Evolutionary conservation across 2,329 filamentous ascomycete species (phyloP).

Genomic region (Apiospora hydei): DNA sequence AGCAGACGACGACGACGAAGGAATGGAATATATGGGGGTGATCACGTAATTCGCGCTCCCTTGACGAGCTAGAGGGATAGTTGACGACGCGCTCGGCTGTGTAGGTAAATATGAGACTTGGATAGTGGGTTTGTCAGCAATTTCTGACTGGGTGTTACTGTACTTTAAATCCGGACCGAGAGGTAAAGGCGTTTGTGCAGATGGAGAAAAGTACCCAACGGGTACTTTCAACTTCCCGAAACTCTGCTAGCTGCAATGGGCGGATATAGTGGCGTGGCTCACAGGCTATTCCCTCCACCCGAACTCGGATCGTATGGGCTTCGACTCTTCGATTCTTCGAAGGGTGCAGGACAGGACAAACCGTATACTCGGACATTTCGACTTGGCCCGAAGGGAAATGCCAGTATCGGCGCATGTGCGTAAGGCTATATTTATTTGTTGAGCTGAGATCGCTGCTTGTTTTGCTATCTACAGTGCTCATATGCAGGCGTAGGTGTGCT

Average conservation of each 20-base stretch:
- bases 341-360: neutral
- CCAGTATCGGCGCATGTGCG: neutral
- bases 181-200: neutral
- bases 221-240: slow-evolving; percentile 13
- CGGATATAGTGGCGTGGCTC: neutral
- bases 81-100: slow-evolving; percentile 12
- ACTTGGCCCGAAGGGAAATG: neutral
- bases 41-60: slow-evolving; percentile 19
- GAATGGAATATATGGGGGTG: slow-evolving; percentile 12
- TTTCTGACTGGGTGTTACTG: slow-evolving; percentile 16
- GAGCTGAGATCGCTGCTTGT: neutral
- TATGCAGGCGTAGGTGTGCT: neutral
- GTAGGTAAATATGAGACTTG: slow-evolving; percentile 15
- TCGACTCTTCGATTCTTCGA: neutral
- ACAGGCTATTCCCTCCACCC: slow-evolving; percentile 17
- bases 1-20: neutral
- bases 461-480: neutral
- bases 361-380: neutral
- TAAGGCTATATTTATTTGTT: slow-evolving; percentile 16
- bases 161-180: slow-evolving; percentile 15
- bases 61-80: neutral
- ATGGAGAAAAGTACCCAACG: slow-evolving; percentile 11
- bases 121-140: slow-evolving; percentile 21
- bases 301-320: slow-evolving; percentile 9
- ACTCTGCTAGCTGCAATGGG: neutral